Conservation (phyloP, 2,329 filamentous ascomycete genomes). For the Cladosporium colombiae region DNA sequence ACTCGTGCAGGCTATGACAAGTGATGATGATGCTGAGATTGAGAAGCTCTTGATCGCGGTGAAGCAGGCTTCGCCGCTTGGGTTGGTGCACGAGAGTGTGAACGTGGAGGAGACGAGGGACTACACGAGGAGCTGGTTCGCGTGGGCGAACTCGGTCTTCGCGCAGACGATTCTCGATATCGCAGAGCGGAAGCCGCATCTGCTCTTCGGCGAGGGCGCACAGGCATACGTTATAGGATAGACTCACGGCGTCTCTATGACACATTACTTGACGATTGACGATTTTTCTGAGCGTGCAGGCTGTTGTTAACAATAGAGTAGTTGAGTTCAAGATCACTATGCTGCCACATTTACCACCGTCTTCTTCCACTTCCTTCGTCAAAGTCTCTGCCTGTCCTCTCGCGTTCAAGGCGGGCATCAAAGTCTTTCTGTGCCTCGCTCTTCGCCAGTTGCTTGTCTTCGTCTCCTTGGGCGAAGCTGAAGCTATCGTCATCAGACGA, state of each 20-base stretch:
- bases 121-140: constrained; percentile 93
- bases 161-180: constrained; percentile 88
- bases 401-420: constrained; percentile 51
- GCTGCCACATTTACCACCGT: constrained; percentile 5
- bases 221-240: constrained; percentile 54
- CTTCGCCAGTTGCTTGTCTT: constrained; percentile 47
- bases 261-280: background rate
- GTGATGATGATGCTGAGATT: constrained; percentile 81
- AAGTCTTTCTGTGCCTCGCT: constrained; percentile 53
- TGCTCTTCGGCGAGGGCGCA: constrained; percentile 72
- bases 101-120: constrained; percentile 69
- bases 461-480: constrained; percentile 45
- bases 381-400: constrained; percentile 50
- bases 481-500: constrained; percentile 45
- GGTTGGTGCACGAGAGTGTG: constrained; percentile 88
- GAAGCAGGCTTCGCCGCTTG: constrained; percentile 71
- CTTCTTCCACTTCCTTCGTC: constrained; percentile 26
- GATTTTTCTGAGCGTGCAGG: background rate
- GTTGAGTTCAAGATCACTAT: background rate
- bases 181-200: constrained; percentile 81
- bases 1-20: constrained; percentile 87
- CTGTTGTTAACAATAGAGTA: background rate
- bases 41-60: constrained; percentile 70
- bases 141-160: constrained; percentile 97
- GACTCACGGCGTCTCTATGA: background rate